These are phyloP conservation scores for Teunomyces atbi DNA, from an alignment of 805 yeast species.

Conservation along the genomic window DNA sequence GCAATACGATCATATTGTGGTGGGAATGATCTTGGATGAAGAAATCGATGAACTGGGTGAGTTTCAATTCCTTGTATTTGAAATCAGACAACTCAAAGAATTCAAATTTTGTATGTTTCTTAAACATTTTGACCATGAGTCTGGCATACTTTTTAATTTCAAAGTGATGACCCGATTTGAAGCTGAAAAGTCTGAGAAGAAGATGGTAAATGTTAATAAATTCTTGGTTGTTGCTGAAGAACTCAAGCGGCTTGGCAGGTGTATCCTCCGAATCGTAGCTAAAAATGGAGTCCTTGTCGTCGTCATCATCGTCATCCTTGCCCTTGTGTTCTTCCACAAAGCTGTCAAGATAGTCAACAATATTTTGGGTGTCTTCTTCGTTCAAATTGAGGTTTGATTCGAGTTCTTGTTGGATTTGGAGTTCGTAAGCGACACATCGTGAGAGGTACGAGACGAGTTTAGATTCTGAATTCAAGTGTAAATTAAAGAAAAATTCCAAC, in stretches of 20 bases:
- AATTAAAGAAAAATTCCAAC: slow-evolving; percentile 15
- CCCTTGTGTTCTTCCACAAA: slow-evolving; percentile 12
- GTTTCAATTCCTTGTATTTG: slow-evolving; percentile 16
- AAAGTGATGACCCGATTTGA: slow-evolving; percentile 10
- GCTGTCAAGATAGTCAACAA: slow-evolving; percentile 19
- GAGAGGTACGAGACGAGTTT: slow-evolving; percentile 15
- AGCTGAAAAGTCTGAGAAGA: slow-evolving; percentile 21
- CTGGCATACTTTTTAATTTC: slow-evolving; percentile 17
- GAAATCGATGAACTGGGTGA: slow-evolving; percentile 17
- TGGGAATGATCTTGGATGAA: slow-evolving; percentile 12
- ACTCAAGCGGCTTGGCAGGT: slow-evolving; percentile 10
- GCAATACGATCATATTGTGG: slow-evolving; percentile 15
- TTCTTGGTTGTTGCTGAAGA: slow-evolving; percentile 15
- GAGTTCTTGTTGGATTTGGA: slow-evolving; percentile 14
- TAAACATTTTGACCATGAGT: slow-evolving; percentile 22
- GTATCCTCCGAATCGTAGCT: slow-evolving; percentile 14
- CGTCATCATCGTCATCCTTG: slow-evolving; percentile 7
- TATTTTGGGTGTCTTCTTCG: slow-evolving; percentile 20
- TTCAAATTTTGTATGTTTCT: slow-evolving; percentile 16
- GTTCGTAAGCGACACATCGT: slow-evolving; percentile 20
- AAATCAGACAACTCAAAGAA: slow-evolving; percentile 19
- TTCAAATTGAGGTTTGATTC: slow-evolving; percentile 13
- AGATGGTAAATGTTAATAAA: slow-evolving; percentile 20
- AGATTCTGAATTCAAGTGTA: slow-evolving; percentile 17
- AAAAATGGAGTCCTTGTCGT: slow-evolving; percentile 17